phyloP scores from a whole-genome alignment of 1,284 basidiomycete species.

The Rhodotorula sp. region DNA sequence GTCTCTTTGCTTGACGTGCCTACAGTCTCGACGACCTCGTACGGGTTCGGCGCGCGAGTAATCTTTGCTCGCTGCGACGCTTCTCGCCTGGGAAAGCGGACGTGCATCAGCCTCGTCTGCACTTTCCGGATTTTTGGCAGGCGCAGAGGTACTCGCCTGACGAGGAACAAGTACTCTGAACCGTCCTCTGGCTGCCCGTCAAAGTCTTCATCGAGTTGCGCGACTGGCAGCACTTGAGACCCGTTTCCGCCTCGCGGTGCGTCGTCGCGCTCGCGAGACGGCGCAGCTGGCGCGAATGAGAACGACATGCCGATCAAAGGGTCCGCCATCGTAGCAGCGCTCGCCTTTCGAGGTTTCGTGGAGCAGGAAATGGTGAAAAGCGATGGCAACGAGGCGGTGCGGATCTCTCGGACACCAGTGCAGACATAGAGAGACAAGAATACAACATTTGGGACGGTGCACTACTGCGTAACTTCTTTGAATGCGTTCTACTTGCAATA shows the following conservation, averaged over 20 bases:
- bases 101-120: not conserved
- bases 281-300: slow-evolving; percentile 7
- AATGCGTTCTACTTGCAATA: not conserved
- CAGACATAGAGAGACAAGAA: not conserved
- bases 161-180: slow-evolving; percentile 60
- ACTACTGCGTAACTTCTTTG: not conserved
- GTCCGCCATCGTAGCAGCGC: slow-evolving; percentile 15
- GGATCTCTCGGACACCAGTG: not conserved
- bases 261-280: slow-evolving; percentile 5
- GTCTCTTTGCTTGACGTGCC: not conserved
- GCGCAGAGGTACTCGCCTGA: slow-evolving; percentile 40
- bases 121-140: not conserved
- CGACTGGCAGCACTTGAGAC: slow-evolving; percentile 44
- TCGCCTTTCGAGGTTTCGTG: not conserved
- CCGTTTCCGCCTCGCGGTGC: slow-evolving; percentile 41
- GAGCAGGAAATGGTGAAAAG: not conserved
- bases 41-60: slow-evolving; percentile 37
- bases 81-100: slow-evolving; percentile 25
- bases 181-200: slow-evolving; percentile 61
- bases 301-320: slow-evolving; percentile 31
- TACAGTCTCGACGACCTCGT: slow-evolving; percentile 3
- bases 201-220: slow-evolving; percentile 51
- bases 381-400: not conserved
- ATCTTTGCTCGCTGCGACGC: slow-evolving; percentile 24
- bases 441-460: not conserved